phyloP scores from a whole-genome alignment of 2,329 filamentous ascomycete genomes.

The Gaeumannomyces tritici region DNA sequence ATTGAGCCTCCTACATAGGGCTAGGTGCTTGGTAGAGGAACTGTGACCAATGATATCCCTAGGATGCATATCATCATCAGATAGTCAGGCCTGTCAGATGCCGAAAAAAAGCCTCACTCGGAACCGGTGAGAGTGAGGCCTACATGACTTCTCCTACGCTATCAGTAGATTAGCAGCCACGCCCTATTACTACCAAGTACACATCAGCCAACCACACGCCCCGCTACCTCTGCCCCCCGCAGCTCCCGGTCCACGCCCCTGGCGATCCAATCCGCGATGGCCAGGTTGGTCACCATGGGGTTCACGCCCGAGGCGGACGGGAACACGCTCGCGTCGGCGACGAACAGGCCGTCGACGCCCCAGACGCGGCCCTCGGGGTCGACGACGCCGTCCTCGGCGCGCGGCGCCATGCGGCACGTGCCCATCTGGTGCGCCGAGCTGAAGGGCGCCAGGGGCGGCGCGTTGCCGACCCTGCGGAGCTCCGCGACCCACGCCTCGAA shows the following conservation, averaged over 20 bases:
- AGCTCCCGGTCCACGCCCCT: conserved; percentile 43
- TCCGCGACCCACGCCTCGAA: conserved; percentile 54
- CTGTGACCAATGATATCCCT: neutral
- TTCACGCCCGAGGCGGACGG: conserved; percentile 71
- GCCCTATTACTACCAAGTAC: no score
- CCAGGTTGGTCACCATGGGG: conserved; percentile 73
- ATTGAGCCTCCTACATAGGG: no score
- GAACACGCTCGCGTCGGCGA: conserved; percentile 68
- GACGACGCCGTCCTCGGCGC: conserved; percentile 40
- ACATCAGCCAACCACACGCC: neutral
- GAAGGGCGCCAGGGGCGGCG: conserved; percentile 43
- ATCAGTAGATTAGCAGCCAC: no score
- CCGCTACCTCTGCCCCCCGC: neutral
- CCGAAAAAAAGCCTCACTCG: no score
- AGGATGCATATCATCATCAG: neutral
- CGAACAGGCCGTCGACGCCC: conserved; percentile 55
- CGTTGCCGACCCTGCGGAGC: conserved; percentile 37
- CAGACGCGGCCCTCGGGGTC: conserved; percentile 52
- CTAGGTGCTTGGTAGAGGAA: neutral
- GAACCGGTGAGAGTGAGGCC: no score
- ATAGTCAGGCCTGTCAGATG: neutral
- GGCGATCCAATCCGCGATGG: conserved; percentile 56
- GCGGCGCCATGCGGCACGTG: conserved; percentile 55
- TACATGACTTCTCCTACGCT: no score
- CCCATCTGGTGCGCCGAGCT: conserved; percentile 77